Evolutionary conservation across 345 rosid species (phyloP), one percentile per base, ranked within the genome.

Genomic region (Psidium guajava): DNA sequence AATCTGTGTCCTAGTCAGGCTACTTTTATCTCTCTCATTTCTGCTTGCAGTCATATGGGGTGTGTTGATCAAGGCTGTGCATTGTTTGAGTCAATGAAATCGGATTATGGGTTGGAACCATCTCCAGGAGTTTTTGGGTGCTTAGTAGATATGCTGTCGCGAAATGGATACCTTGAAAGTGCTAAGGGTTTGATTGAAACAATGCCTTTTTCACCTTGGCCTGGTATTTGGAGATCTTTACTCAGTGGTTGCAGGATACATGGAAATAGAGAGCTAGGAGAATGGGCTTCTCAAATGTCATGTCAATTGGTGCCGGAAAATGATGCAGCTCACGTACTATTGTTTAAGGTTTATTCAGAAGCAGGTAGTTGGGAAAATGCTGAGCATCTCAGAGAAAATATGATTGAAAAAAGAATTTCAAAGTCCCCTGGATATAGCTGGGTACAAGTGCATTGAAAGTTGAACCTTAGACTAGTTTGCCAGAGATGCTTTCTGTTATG

Each of bases 1-100:
- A 86, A 87, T 51, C 73, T 89, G 53, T 74, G 83, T 77, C 91
- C 91, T 52, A 88, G 87, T 86, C 88, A 82, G 58, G 88, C 91
- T 6, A 91, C 90, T 54, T 91, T 91, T 87, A 90, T 91, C 51
- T 87, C 91, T n/a, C 61, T 88, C 22, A 83, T 89, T 85, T 88
- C 90, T 44, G 93, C 90, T 49, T 91, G 93, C 51, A 85, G 89
- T 53, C 91, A 91, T 82, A 69, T 75, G 86, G 91, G 92, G 57
- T 87, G 85, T 74, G 84, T 91, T 27, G 88, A 87, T 52, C 81
- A 86, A 86, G 92, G 91, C 52, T 86, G 89, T 86, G 20, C 84
- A 44, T 53, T 91, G 81, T 89, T 89, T 87, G 59, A 87, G 56
- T 88, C 89, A 36, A 91, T 91, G 89, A 64, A 27, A 52, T 85